A percentile compares a stretch with the other conserved stretches of the same genome.
These are phyloP conservation scores for Draba incana DNA, from an alignment of 345 rosid genomes.

Conservation along the genomic window DNA sequence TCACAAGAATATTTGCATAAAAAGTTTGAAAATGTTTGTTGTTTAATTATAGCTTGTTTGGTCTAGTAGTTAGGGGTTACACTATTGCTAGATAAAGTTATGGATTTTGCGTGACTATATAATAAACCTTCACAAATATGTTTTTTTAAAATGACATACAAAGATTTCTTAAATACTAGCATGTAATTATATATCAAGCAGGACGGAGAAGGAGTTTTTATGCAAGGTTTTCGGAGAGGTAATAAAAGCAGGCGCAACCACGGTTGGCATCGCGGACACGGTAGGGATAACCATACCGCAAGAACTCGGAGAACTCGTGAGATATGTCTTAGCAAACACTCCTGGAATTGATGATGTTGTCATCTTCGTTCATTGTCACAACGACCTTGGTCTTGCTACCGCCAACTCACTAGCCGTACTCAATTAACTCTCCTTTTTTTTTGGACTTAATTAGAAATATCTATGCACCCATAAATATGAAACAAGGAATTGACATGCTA, in stretches of 20 bases:
- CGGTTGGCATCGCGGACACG: slow-evolving; percentile 79
- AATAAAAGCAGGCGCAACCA: slow-evolving; percentile 85
- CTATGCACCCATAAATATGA: not conserved
- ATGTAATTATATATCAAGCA: slow-evolving; percentile 20
- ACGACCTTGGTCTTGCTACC: slow-evolving; percentile 95
- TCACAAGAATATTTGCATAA: too few species aligned
- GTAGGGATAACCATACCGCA: slow-evolving; percentile 73
- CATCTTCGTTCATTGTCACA: slow-evolving; percentile 81
- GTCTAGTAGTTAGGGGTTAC: too few species aligned
- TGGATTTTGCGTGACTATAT: too few species aligned
- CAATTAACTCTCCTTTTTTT: not conserved
- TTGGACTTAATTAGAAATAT: not conserved
- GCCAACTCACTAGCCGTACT: slow-evolving; percentile 79
- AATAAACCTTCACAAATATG: too few species aligned
- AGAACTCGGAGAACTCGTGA: slow-evolving; percentile 71
- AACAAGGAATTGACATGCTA: slow-evolving; percentile 21
- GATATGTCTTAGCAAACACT: slow-evolving; percentile 78
- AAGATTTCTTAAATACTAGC: not conserved
- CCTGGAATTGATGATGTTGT: slow-evolving; percentile 75
- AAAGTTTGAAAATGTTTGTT: too few species aligned
- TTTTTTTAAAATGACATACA: not conserved
- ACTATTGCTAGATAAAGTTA: too few species aligned
- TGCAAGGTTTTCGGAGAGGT: slow-evolving; percentile 78
- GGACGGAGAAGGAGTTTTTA: slow-evolving; percentile 77
- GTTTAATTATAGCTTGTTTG: too few species aligned